Base-by-base conservation (phyloP, 148 eudicot genomes). In the Rhododendron ovatum region DNA sequence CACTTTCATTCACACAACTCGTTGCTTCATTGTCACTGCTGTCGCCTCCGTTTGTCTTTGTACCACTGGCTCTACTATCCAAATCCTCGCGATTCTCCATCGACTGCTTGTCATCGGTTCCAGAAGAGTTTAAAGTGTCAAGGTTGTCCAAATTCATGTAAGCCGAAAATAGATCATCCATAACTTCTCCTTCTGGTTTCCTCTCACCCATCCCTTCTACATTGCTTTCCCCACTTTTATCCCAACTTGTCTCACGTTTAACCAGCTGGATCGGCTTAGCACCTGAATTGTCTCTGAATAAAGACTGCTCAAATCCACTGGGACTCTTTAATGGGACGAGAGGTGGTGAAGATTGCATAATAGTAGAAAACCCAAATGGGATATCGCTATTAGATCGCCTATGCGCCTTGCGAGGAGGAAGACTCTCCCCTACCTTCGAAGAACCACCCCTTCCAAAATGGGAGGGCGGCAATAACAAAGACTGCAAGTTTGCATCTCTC, bases 1-100 rank as follows among this genome's bases (percentile, higher is more conserved):
- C 93, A 88, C 92, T 87, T 80, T 93, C 97, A 90, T 93, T 93
- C 51, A 94, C 88, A 84, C 95, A 90, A 74, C 96, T 96, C 37
- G 95, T 93, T 51, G 97, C 98, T 87, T 96, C 99, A 84, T 94
- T 96, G 69, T 96, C 98, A 88, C 97, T 96, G 86, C 94, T 94
- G 73, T 96, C 98, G 84, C 95, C 93, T 13, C 98, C 98, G 83
- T 92, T 96, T 39, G 95, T 93, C 92, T 88, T 96, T 10, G 98
- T 91, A 26, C 96, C 96, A 89, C 99, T 96, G 39, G 94, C 99
- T 76, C 91, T 90, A 78, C 98, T 95, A 77, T 93, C 95, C 88
- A 93, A 91, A 92, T 94, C 99, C 76, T 94, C 99, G 4, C 89
- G 92, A 71, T 91, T 94, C 84, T 96, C 98, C 57, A 80, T 90